Conservation (phyloP, 192 early-diverging fungal genomes). For the Coemansia sp. region DNA sequence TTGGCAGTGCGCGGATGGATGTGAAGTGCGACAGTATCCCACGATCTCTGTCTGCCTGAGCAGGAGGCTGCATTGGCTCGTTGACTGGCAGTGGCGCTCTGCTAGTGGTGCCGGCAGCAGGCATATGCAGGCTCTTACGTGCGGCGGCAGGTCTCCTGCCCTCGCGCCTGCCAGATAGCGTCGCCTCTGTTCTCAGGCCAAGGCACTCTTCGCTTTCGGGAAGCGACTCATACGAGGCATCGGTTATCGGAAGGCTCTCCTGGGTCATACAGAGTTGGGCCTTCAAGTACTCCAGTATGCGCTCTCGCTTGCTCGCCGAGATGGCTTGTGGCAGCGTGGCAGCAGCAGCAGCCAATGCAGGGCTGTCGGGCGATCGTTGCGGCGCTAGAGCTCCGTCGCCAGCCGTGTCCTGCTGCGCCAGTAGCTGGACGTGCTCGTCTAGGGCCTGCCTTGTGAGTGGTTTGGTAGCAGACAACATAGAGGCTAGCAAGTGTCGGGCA, state of each 20-base stretch:
- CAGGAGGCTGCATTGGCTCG: not conserved
- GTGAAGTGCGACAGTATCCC: slow-evolving; percentile 1
- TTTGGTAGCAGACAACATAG: not conserved
- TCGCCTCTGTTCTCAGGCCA: not conserved
- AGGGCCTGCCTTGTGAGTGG: slow-evolving; percentile 33
- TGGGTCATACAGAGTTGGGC: slow-evolving; percentile 28
- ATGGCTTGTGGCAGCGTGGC: slow-evolving; percentile 15
- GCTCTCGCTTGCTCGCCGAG: slow-evolving; percentile 29
- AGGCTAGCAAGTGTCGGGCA: not conserved
- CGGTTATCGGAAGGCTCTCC: slow-evolving; percentile 18
- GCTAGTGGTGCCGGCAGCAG: not conserved
- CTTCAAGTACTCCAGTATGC: slow-evolving; percentile 28
- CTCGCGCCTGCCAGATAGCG: slow-evolving; percentile 6
- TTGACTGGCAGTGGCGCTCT: slow-evolving; percentile 1
- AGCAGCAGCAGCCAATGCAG: slow-evolving; percentile 1
- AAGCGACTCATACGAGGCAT: slow-evolving; percentile 3
- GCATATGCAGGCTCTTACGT: slow-evolving; percentile 23
- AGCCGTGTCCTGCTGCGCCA: slow-evolving; percentile 5
- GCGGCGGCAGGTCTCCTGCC: slow-evolving; percentile 10
- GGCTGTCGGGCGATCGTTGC: slow-evolving; percentile 1
- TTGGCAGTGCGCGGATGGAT: slow-evolving; percentile 19
- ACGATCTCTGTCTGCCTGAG: not conserved
- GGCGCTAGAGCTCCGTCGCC: not conserved
- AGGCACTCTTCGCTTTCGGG: not conserved
- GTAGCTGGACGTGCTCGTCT: slow-evolving; percentile 14